Base-by-base conservation (phyloP, 352 stramenopile genomes). In the Phytophthora agathidicida region DNA sequence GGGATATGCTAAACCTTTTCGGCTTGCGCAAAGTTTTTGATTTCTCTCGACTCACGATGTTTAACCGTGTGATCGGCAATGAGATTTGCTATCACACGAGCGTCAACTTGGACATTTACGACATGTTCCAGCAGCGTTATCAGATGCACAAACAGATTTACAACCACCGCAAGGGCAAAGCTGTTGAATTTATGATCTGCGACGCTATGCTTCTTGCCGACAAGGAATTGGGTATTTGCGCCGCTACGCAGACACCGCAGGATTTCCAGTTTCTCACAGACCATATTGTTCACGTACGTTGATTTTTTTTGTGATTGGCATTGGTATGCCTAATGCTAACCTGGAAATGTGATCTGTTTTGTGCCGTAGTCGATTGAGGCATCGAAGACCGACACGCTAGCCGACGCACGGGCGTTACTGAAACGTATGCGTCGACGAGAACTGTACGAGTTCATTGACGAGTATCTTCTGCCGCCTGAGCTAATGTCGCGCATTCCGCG, bases 131-230 rank as follows among this genome's bases (percentile, higher is more conserved):
- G 57, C 86, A 93, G 52, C 77, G 89, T 5, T 95, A 96, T 48
- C 79, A 91, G 54, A 93, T 97, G 71, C 88, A 96, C 68, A 93
- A 94, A 48, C 66, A 89, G 59, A 92, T 94, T 48, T 97, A 97
- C 67, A 91, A 92, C 52, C 90, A 97, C 51, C 83, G 88, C 65
- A 94, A 94, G 56, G 80, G 76, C 46, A 96, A 94, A 37, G 89
- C 90, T 1, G 80, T 96, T 20, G 90, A 96, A 56, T 94, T 89
- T 31, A 97, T 97, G 90, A 88, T 97, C 35, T 89, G 79, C 50
- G 90, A 97, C 61, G 86, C 86, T 26, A 85, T 97, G 73, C 48
- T 91, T 16, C 49, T 83, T 9, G 85, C 89, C 3, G 80, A 93
- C 31, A 88, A 86, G 23, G 76, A 88, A 47, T 61, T 93, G 2